Conservation (phyloP, 495 filamentous ascomycete species). For the Annulohypoxylon moriforme region DNA sequence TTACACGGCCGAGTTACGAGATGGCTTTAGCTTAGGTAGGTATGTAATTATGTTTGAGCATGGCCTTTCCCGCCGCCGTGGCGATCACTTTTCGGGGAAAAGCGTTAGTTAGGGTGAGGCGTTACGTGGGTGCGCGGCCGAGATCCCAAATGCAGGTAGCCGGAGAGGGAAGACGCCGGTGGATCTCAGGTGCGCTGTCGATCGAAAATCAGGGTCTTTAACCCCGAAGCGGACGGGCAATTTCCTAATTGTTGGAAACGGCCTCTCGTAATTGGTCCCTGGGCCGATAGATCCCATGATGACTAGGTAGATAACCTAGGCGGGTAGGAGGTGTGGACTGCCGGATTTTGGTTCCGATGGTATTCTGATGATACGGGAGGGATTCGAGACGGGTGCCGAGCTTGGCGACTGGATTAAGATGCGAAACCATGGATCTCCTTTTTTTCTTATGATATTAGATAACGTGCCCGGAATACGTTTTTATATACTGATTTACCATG, state of each 20-base stretch:
- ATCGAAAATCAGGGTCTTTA: conserved; percentile 38
- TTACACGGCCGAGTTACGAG: conserved; percentile 19
- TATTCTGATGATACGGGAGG: conserved; percentile 14
- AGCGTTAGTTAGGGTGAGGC: conserved; percentile 5
- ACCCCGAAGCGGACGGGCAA: background rate
- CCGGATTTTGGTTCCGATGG: conserved; percentile 30
- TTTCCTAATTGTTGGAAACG: conserved; percentile 5
- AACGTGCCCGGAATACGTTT: conserved; percentile 17
- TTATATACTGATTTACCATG: conserved; percentile 26
- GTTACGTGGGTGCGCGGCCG: conserved; percentile 22
- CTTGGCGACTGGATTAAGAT: conserved; percentile 37
- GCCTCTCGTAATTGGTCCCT: conserved; percentile 19
- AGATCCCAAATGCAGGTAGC: conserved; percentile 39
- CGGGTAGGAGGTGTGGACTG: conserved; percentile 18
- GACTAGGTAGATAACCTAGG: conserved; percentile 9
- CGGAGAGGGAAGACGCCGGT: conserved; percentile 25
- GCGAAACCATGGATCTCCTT: conserved; percentile 15
- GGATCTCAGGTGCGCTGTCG: conserved; percentile 28
- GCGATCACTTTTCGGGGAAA: conserved; percentile 29
- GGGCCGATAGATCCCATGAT: conserved; percentile 18
- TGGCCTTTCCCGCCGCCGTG: conserved; percentile 16
- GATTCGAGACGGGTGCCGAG: conserved; percentile 25
- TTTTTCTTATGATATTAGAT: conserved; percentile 16
- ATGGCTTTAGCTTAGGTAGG: background rate
- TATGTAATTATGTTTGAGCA: background rate